These are phyloP conservation scores for Leishmania tarentolae DNA, from an alignment of 208 protist genomes.

Conservation along the genomic window DNA sequence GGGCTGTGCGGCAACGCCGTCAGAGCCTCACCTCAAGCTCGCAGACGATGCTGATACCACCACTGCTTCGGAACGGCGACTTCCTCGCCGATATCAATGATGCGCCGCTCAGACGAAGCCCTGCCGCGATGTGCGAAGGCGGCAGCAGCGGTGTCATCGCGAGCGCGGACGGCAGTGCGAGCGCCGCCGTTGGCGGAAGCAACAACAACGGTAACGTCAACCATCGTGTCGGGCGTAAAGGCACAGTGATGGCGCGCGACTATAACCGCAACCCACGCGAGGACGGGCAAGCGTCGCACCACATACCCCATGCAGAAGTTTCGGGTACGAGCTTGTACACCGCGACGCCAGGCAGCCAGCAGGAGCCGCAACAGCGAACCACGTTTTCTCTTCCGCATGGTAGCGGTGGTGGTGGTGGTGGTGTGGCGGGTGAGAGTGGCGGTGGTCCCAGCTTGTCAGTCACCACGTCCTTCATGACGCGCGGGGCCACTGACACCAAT, in stretches of 20 bases:
- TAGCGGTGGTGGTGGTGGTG: neutral
- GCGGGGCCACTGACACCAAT: conserved; percentile 11
- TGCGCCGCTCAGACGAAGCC: neutral
- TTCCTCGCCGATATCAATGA: conserved; percentile 14
- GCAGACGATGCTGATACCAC: neutral
- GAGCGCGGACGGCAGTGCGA: conserved; percentile 4
- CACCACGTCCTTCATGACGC: conserved; percentile 23
- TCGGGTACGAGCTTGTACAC: neutral
- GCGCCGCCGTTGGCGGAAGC: neutral
- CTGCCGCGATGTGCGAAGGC: neutral
- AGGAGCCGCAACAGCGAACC: conserved; percentile 2
- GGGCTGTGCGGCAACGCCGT: conserved; percentile 17
- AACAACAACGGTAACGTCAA: conserved; percentile 11
- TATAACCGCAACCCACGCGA: conserved; percentile 32
- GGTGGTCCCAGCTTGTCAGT: conserved; percentile 8
- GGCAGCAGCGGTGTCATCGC: neutral
- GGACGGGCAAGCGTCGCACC: conserved; percentile 32
- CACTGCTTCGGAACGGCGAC: neutral
- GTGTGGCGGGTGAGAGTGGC: neutral
- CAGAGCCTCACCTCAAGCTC: conserved; percentile 15
- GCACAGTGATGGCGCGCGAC: conserved; percentile 27
- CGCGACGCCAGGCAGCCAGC: neutral
- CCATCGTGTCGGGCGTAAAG: conserved; percentile 22
- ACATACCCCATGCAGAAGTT: conserved; percentile 4
- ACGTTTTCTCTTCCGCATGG: neutral